A percentile compares a stretch with the other conserved stretches of the same genome.
Conservation (phyloP, 2,329 filamentous ascomycete species). For the Cadophora sp. region DNA sequence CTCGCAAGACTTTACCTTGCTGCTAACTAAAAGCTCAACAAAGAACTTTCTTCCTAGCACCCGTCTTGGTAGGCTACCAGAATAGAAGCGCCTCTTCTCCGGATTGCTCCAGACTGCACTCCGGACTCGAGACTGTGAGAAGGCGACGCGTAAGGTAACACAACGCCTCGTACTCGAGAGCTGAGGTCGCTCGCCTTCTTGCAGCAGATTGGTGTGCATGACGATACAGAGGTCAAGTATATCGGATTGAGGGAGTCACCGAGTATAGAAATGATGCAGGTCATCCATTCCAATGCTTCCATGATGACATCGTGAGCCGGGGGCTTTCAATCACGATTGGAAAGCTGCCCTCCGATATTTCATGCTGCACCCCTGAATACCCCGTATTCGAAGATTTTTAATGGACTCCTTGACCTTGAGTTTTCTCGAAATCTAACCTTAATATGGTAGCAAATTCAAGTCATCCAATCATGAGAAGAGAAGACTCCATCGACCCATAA, state of each 20-base stretch:
- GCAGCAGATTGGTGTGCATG: neutral
- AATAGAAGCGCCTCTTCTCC: slow-evolving; percentile 1
- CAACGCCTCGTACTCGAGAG: slow-evolving; percentile 1
- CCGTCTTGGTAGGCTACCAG: neutral
- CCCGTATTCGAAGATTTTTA: slow-evolving; percentile 7
- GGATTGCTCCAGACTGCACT: neutral
- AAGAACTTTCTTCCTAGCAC: neutral
- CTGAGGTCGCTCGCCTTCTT: neutral
- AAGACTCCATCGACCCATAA: neutral
- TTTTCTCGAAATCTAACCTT: neutral
- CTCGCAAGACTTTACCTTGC: neutral
- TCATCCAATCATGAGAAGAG: neutral
- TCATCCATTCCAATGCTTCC: neutral
- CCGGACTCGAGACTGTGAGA: slow-evolving; percentile 7
- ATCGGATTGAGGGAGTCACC: neutral
- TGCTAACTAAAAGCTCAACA: neutral
- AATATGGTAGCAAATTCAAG: neutral
- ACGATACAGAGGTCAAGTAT: neutral
- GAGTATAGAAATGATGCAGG: slow-evolving; percentile 7
- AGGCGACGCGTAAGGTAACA: slow-evolving; percentile 4
- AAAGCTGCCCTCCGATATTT: neutral
- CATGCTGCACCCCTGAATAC: slow-evolving; percentile 9
- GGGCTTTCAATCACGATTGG: neutral
- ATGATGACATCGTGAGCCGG: slow-evolving; percentile 4
- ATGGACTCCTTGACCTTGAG: neutral